Conservation (phyloP, 805 yeast genomes). For the Wickerhamomyces subpelliculosus region DNA sequence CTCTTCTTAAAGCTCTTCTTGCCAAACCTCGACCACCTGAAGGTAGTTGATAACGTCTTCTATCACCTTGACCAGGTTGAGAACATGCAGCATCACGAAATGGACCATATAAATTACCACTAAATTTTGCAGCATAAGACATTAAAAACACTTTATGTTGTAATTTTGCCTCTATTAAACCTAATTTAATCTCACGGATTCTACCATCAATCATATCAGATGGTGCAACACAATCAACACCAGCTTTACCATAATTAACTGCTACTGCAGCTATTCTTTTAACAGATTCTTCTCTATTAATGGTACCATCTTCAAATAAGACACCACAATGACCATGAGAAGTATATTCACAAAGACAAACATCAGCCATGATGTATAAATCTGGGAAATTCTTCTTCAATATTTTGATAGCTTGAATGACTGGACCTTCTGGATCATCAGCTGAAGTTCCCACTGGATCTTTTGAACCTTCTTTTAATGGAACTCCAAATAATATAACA, state of each 20-base stretch:
- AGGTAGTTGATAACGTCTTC: constrained; percentile 90
- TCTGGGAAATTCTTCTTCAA: constrained; percentile 67
- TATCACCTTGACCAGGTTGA: constrained; percentile 82
- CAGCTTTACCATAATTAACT: constrained; percentile 90
- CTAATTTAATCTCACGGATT: constrained; percentile 77
- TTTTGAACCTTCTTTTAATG: constrained; percentile 65
- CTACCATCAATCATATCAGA: constrained; percentile 98
- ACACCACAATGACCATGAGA: constrained; percentile 98
- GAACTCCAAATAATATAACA: constrained; percentile 91
- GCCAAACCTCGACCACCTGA: constrained; percentile 91
- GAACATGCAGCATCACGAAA: constrained; percentile 97
- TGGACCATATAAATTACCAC: constrained; percentile 91
- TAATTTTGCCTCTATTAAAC: constrained; percentile 69
- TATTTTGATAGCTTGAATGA: constrained; percentile 67
- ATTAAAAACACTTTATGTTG: constrained; percentile 86
- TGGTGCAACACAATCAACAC: constrained; percentile 94
- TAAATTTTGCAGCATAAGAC: constrained; percentile 92
- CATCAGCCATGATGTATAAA: constrained; percentile 86
- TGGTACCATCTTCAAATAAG: constrained; percentile 77
- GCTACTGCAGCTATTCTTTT: constrained; percentile 90
- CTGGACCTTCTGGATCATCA: constrained; percentile 95
- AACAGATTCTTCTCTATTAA: constrained; percentile 69
- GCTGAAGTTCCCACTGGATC: constrained; percentile 85
- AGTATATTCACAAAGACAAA: constrained; percentile 94
- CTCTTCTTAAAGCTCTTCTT: constrained; percentile 82